Conservation (phyloP, 306 rosid species). For the Arachis stenosperma region DNA sequence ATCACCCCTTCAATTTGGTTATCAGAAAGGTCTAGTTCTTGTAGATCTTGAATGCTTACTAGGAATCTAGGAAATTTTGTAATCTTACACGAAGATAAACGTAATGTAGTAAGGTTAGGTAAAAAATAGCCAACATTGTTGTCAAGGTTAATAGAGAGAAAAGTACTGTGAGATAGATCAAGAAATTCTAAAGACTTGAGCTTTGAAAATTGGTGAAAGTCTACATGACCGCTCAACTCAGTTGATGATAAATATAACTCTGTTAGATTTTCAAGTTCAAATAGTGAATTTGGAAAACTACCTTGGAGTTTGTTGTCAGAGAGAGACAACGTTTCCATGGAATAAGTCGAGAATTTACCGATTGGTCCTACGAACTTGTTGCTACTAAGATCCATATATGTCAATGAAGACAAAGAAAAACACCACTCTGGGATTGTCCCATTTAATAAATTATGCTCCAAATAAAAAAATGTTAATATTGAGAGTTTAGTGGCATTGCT, state of each 20-base stretch:
- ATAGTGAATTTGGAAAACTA: neutral
- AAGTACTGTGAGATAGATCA: neutral
- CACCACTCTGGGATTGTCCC: slow-evolving; percentile 34
- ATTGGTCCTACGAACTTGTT: slow-evolving; percentile 17
- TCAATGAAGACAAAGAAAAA: neutral
- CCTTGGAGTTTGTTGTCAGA: slow-evolving; percentile 36
- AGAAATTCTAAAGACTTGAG: neutral
- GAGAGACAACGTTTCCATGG: fast-evolving
- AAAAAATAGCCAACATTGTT: neutral
- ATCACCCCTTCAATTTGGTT: slow-evolving; percentile 23
- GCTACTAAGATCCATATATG: fast-evolving
- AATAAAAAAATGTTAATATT: fast-evolving
- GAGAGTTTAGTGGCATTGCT: neutral
- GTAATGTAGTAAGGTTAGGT: slow-evolving; percentile 13
- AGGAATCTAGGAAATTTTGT: no score
- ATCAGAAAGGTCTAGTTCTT: slow-evolving; percentile 40
- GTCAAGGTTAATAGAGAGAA: neutral
- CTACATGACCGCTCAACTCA: no score
- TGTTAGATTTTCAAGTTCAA: no score
- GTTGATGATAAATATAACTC: no score
- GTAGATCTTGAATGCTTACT: slow-evolving; percentile 23
- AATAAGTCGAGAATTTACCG: slow-evolving; percentile 3
- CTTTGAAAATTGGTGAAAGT: no score
- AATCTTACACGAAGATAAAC: slow-evolving; percentile 2
- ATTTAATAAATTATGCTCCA: neutral